phyloP scores from a whole-genome alignment of 768 basidiomycete genomes.

The Boletus subcaerulescens region DNA sequence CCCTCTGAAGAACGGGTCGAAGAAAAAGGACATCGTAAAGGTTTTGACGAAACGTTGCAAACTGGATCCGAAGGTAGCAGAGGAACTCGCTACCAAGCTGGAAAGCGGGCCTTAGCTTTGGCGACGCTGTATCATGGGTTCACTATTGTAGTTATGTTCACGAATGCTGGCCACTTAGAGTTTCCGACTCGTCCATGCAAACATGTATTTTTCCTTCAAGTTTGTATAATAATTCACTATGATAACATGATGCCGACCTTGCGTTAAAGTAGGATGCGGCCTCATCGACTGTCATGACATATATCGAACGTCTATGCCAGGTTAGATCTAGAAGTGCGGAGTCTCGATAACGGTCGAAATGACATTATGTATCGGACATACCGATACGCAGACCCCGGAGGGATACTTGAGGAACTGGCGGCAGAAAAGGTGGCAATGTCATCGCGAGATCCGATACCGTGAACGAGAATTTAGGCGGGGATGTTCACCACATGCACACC shows the following conservation, averaged over 20 bases:
- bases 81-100: constrained; percentile 20
- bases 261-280: neutral
- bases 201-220: neutral
- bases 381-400: too few relatives aligned
- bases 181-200: constrained; percentile 4
- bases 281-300: too few relatives aligned
- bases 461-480: neutral
- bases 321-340: too few relatives aligned
- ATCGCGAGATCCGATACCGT: neutral
- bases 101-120: neutral
- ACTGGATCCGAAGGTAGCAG: constrained; percentile 18
- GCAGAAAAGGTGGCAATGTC: neutral
- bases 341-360: too few relatives aligned
- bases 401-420: too few relatives aligned
- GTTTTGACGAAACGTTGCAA: constrained; percentile 30
- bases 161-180: neutral
- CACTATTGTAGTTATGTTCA: neutral
- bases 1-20: constrained; percentile 19
- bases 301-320: too few relatives aligned
- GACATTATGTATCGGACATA: too few relatives aligned
- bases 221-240: neutral
- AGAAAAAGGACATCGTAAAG: constrained; percentile 24
- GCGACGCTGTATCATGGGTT: neutral
- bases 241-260: neutral
- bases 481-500: neutral